Base-by-base conservation (phyloP, 805 yeast genomes). In the Metschnikowia gelsemii region DNA sequence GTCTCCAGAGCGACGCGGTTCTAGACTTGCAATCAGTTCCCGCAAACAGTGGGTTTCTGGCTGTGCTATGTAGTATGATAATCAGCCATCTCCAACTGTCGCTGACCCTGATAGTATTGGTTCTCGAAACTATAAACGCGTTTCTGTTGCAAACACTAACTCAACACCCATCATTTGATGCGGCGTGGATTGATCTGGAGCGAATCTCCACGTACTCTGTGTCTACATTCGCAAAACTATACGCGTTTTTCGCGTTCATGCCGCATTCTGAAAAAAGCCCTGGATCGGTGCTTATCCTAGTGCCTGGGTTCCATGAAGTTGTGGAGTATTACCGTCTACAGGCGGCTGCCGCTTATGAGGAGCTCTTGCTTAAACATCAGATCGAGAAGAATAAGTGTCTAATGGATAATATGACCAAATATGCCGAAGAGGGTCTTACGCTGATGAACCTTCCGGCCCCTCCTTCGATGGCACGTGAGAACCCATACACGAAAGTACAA, bases 1-100 rank as follows among this genome's bases (percentile, higher is more conserved):
- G 52, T 29, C 33, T 46, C 18, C 54, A 48, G 20, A 34, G 42
- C 25, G 53, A 47, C 31, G 63, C 66, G 8, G 48, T 69, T 6
- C 58, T 60, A 36, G 73, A 68, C 42, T 50, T 68, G 45, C 73
- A 68, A 47, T 45, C 64, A 2, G 63, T 65, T n/a, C 71, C 74
- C 3, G 57, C 59, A 3, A 54, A 59, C 45, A 32, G 40, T 11
- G 60, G 55, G 0, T 37, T 53, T 29, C 52, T 51, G 34, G 45
- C 54, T 4, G 45, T 63, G 19, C 38, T 57, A 9, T 47, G 52
- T 16, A 51, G 57, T n/a, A 32, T 65, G 8, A 50, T 66, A 6
- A 50, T 54, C 8, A 56, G 64, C 9, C 72, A 68, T 42, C 52
- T 68, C 19, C 28, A 30, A 7, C 39, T 54, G 7, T 31, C 46